Evolutionary conservation across 129 eudicot species (phyloP).

Genomic region (Flaveria ramosissima): DNA sequence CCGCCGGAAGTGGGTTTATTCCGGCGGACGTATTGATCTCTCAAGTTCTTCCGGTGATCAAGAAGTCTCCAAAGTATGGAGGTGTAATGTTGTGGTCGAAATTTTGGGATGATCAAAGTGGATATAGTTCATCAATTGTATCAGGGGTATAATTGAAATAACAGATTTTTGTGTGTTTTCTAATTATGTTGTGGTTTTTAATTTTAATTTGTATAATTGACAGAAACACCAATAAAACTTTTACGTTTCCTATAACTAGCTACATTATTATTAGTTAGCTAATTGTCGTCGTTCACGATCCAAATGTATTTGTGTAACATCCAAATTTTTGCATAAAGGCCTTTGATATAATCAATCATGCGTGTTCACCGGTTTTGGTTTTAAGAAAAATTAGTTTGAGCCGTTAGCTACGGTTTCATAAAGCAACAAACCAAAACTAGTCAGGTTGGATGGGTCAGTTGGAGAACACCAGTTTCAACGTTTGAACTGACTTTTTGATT

Average conservation of each 20-base stretch:
- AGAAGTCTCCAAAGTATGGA: constrained; percentile 62
- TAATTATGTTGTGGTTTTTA: not conserved
- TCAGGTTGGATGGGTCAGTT: not conserved
- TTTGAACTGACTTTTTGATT: too few relatives aligned
- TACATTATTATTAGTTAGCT: not conserved
- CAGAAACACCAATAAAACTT: not conserved
- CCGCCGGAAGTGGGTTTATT: constrained; percentile 77
- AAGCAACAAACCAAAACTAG: not conserved
- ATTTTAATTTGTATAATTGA: not conserved
- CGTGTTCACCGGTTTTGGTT: not conserved
- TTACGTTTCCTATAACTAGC: not conserved
- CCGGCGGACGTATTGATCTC: constrained; percentile 49
- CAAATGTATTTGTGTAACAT: not conserved
- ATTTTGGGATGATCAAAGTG: constrained; percentile 61
- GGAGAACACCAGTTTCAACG: too few relatives aligned
- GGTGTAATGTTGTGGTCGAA: constrained; percentile 84
- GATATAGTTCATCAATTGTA: constrained; percentile 54
- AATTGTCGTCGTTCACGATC: not conserved
- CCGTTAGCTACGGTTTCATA: too few relatives aligned
- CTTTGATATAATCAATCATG: not conserved
- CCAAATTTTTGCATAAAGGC: not conserved
- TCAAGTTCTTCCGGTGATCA: constrained; percentile 57
- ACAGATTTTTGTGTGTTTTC: constrained; percentile 5
- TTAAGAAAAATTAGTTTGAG: too few relatives aligned
- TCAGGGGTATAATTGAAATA: constrained; percentile 32